These are phyloP conservation scores for Hypoxylon rubiginosum DNA, from an alignment of 2,329 filamentous ascomycete genomes.

Conservation along the genomic window DNA sequence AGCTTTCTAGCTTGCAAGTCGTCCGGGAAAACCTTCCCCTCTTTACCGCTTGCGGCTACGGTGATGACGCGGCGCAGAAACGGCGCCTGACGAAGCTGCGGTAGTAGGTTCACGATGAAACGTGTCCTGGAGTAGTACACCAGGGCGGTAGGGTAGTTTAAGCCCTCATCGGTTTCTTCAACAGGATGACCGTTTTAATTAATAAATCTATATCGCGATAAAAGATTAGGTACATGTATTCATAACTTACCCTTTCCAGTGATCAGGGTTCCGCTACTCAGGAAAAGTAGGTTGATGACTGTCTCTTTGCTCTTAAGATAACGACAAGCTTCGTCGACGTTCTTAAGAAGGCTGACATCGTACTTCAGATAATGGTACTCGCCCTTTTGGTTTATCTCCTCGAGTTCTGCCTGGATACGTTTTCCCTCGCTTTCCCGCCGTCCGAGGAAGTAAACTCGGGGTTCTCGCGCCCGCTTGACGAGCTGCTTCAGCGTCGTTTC, in stretches of 20 bases:
- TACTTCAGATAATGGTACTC: conserved; percentile 62
- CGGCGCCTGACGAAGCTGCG: conserved; percentile 62
- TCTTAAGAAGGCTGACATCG: conserved; percentile 64
- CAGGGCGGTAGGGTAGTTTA: conserved; percentile 65
- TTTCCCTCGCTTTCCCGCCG: conserved; percentile 56
- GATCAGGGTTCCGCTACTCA: conserved; percentile 57
- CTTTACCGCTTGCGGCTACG: conserved; percentile 67
- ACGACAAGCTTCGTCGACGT: conserved; percentile 63
- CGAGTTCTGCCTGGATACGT: conserved; percentile 58
- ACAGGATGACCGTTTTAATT: conserved; percentile 4
- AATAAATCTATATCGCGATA: background rate
- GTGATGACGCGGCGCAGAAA: conserved; percentile 66
- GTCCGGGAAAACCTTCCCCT: conserved; percentile 61
- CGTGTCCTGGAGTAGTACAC: conserved; percentile 69
- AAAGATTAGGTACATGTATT: background rate
- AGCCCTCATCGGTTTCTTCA: conserved; percentile 69
- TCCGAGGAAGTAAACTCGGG: conserved; percentile 66
- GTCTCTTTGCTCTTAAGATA: conserved; percentile 60
- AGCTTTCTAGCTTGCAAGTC: conserved; percentile 60
- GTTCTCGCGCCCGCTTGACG: conserved; percentile 55
- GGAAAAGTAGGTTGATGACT: conserved; percentile 62
- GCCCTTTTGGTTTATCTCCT: conserved; percentile 58
- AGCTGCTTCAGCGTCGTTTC: conserved; percentile 62
- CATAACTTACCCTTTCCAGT: conserved; percentile 42
- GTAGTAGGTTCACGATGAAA: conserved; percentile 69